Conservation (phyloP, 805 yeast species). For the Ogataea parapolymorpha region DNA sequence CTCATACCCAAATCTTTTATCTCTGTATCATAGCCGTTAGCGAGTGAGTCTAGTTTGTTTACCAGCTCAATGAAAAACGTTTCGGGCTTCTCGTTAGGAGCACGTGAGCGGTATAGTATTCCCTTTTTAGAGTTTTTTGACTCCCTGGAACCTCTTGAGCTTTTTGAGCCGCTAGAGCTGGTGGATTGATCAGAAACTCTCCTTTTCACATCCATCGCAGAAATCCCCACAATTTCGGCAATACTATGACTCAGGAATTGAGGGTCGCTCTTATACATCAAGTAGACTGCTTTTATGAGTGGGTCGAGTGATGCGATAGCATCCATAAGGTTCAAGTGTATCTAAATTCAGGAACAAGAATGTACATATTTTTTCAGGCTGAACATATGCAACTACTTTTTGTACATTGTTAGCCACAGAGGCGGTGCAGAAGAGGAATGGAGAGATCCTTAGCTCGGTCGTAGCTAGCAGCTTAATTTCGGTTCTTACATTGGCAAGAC, state of each 20-base stretch:
- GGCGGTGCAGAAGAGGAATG: slow-evolving; percentile 1
- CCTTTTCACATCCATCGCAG: slow-evolving; percentile 7
- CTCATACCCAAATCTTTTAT: slow-evolving; percentile 7
- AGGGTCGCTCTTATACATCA: slow-evolving; percentile 17
- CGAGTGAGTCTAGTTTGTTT: slow-evolving; percentile 6
- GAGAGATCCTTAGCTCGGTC: too few relatives aligned
- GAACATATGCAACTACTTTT: neutral
- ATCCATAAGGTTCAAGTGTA: slow-evolving; percentile 5
- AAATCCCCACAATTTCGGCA: slow-evolving; percentile 13
- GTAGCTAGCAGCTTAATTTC: too few relatives aligned
- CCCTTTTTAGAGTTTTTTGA: neutral
- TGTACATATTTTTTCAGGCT: neutral
- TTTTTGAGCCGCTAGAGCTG: slow-evolving; percentile 2
- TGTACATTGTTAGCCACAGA: neutral
- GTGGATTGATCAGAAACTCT: slow-evolving; percentile 13
- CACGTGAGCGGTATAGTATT: slow-evolving; percentile 3
- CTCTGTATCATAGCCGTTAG: slow-evolving; percentile 12
- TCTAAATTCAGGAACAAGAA: neutral
- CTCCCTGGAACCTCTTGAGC: neutral
- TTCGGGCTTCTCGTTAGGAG: slow-evolving; percentile 4
- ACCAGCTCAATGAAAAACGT: slow-evolving; percentile 14
- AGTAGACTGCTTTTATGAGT: slow-evolving; percentile 20
- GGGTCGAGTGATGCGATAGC: slow-evolving; percentile 14
- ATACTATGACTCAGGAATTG: slow-evolving; percentile 12
- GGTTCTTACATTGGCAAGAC: too few relatives aligned